Base-by-base conservation (phyloP, 148 eudicot genomes). In the Chenopodium quinoa region DNA sequence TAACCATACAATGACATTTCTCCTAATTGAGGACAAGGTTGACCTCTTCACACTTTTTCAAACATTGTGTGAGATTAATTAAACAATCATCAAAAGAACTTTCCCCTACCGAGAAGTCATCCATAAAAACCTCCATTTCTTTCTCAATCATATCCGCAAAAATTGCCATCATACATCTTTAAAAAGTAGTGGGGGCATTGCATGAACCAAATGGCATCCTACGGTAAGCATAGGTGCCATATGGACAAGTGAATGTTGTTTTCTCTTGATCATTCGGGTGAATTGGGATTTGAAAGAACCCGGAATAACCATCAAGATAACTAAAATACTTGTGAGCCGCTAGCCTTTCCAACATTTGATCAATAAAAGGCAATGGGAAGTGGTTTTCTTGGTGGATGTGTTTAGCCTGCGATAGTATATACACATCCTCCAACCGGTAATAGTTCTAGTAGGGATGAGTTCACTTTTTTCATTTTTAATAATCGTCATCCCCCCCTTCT, bases 331-430 rank as follows among this genome's bases (percentile, higher is more conserved):
- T 34, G 2, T 76, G 23, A 10, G 19, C 34, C 0, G 48, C 79
- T 11, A 76, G 8, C 29, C 34, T 2, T 25, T 64, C 71, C 29
- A 77, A 25, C 56, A 77, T 77, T 77, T 77, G 71, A 25, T 77
- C 52, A 9, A 77, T 40, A 48, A 77, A 77, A 5, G 80, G 71
- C 0, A 77, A 34, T 54, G 80, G 58, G 3, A 63, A 77, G 14
- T 77, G 80, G 22, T 77, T 3, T 77, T 77, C 7, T 70, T 17
- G 69, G 71, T 77, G 31, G 60, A 31, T 0, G 9, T 77, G 11
- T 77, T 64, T 70, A 65, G 14, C 5, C 14, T 22, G 0, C 32
- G 83, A 79, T 86, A 85, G 72, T 73, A 32, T 23, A 76, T 76
- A 29, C 79, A 62, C 48, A 32, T 32, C 34, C 34, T 32, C 34